phyloP scores from a whole-genome alignment of 805 yeast genomes.

The Lipomyces yamadae region DNA sequence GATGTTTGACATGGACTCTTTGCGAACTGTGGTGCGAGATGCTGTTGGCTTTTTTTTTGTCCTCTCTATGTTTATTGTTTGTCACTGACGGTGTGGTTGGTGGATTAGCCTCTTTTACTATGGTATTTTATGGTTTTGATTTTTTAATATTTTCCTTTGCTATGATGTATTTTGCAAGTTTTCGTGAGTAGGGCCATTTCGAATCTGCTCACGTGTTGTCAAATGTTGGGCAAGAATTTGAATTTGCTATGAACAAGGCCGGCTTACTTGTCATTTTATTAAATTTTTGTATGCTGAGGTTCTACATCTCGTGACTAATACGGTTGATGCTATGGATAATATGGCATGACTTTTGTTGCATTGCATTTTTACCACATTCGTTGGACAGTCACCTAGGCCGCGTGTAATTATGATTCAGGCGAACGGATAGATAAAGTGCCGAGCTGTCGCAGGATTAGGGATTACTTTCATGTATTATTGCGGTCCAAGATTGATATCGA shows the following conservation, averaged over 20 bases:
- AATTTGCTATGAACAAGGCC: not conserved
- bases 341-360: not conserved
- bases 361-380: not conserved
- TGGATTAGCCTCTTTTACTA: not conserved
- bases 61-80: not conserved
- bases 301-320: not conserved
- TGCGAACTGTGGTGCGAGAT: not conserved
- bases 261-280: not conserved
- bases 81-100: not conserved
- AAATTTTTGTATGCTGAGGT: not conserved
- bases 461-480: not conserved
- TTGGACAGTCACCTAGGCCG: not conserved
- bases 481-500: not conserved
- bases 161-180: not conserved
- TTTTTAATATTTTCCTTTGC: not conserved
- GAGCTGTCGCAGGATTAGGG: not conserved
- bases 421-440: not conserved
- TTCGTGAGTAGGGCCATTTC: not conserved
- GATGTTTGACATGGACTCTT: not conserved
- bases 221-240: constrained; percentile 1
- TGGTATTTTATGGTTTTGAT: constrained; percentile 1
- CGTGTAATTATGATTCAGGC: not conserved
- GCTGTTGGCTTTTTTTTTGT: constrained; percentile 11
- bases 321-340: not conserved
- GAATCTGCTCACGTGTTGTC: not conserved